A percentile compares a stretch with the other conserved stretches of the same genome.
These are phyloP conservation scores for Rhizopogon vulgaris DNA, from an alignment of 768 basidiomycete species.

Conservation along the genomic window DNA sequence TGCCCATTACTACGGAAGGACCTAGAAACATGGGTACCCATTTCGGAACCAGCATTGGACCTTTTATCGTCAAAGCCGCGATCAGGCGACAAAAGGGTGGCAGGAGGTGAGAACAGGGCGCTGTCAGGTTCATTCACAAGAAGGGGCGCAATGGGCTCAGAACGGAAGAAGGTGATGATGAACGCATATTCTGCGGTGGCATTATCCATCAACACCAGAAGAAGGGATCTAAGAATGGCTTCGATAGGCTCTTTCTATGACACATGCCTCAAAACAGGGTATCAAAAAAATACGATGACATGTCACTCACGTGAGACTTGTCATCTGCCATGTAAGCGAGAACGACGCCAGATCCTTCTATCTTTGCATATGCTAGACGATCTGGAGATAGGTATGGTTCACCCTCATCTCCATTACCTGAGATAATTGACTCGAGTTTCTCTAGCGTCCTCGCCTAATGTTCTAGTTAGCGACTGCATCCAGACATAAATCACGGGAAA, in stretches of 20 bases:
- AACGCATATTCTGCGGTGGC: slow-evolving; percentile 90
- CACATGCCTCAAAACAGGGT: slow-evolving; percentile 8
- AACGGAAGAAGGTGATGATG: slow-evolving; percentile 74
- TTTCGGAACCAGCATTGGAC: slow-evolving; percentile 48
- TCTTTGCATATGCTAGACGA: slow-evolving; percentile 58
- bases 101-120: slow-evolving; percentile 31
- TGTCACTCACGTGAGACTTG: slow-evolving; percentile 70
- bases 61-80: slow-evolving; percentile 32
- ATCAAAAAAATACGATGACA: not conserved
- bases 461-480: not conserved
- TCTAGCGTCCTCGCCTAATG: slow-evolving; percentile 61
- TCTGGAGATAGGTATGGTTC: slow-evolving; percentile 38
- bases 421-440: slow-evolving; percentile 59
- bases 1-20: slow-evolving; percentile 18
- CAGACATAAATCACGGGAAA: slow-evolving; percentile 5
- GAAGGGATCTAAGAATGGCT: slow-evolving; percentile 75
- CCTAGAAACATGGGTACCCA: slow-evolving; percentile 28
- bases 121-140: slow-evolving; percentile 30
- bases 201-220: slow-evolving; percentile 93
- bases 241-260: slow-evolving; percentile 76
- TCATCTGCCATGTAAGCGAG: slow-evolving; percentile 88
- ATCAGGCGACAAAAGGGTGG: slow-evolving; percentile 37
- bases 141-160: slow-evolving; percentile 24
- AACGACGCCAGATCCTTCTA: slow-evolving; percentile 77
- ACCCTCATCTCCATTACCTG: slow-evolving; percentile 36